Conservation (phyloP, 2,329 filamentous ascomycete species). For the Shiraia sp. region DNA sequence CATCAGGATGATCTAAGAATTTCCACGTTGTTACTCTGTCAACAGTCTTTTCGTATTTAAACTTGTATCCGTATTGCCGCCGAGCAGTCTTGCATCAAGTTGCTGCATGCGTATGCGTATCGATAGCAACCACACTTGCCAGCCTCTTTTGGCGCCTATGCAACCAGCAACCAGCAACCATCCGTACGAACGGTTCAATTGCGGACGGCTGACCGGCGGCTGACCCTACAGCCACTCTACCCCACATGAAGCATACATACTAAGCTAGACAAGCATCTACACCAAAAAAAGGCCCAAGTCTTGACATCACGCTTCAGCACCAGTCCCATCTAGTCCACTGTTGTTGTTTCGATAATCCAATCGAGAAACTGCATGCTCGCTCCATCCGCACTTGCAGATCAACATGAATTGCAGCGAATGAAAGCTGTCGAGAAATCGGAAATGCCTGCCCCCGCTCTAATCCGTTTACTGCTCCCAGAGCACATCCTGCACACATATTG, state of each 20-base stretch:
- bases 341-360: slow-evolving; percentile 17
- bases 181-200: slow-evolving; percentile 11
- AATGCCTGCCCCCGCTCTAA: slow-evolving; percentile 1
- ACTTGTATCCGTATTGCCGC: background rate
- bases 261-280: slow-evolving; percentile 15
- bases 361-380: slow-evolving; percentile 16
- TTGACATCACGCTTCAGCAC: slow-evolving; percentile 18
- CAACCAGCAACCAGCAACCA: too few species aligned
- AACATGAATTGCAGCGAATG: slow-evolving; percentile 10
- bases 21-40: too few species aligned
- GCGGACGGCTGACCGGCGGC: slow-evolving; percentile 11
- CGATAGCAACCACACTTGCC: slow-evolving; percentile 3
- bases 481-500: slow-evolving; percentile 11
- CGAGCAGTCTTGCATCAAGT: background rate
- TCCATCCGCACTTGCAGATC: slow-evolving; percentile 13
- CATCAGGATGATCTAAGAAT: too few species aligned
- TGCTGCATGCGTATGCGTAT: background rate
- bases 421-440: background rate
- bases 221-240: slow-evolving; percentile 20
- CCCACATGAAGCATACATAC: slow-evolving; percentile 14
- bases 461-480: slow-evolving; percentile 5
- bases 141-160: slow-evolving; percentile 3
- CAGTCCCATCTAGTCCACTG: slow-evolving; percentile 9
- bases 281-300: slow-evolving; percentile 16
- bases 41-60: too few species aligned